Conservation (phyloP, 192 early-diverging fungal genomes). For the Backusella sp. region DNA sequence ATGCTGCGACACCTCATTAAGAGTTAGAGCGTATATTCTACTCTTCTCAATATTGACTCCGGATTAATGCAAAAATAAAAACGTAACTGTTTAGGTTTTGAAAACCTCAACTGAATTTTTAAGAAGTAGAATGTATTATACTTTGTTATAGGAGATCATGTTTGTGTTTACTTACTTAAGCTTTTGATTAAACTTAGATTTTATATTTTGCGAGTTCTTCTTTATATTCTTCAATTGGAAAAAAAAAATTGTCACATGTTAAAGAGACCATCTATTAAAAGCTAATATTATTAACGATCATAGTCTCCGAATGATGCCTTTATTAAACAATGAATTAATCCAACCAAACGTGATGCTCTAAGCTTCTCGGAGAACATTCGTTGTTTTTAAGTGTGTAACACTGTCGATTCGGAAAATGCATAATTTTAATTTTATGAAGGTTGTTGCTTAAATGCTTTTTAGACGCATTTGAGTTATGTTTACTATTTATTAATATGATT, state of each 20-base stretch:
- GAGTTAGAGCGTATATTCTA: not conserved
- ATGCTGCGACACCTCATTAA: not conserved
- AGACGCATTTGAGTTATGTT: not conserved
- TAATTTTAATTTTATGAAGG: not conserved
- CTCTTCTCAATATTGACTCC: not conserved
- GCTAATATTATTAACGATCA: not conserved
- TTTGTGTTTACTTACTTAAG: not conserved
- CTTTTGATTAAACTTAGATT: not conserved
- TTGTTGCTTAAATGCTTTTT: not conserved
- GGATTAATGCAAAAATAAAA: not conserved
- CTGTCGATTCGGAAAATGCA: not conserved
- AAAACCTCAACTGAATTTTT: not conserved
- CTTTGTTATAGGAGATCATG: not conserved
- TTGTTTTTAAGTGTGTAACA: not conserved
- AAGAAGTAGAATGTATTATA: not conserved
- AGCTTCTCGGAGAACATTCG: not conserved
- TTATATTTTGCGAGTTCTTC: not conserved
- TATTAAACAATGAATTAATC: not conserved
- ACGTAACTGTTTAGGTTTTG: not conserved
- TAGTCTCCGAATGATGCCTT: not conserved
- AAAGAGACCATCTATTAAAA: not conserved
- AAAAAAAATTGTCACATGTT: not conserved
- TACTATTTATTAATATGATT: not conserved
- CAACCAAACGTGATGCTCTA: not conserved
- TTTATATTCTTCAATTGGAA: not conserved